Evolutionary conservation across 169 alveolate genomes (phyloP).

Genomic region (Ichthyophthirius multifiliis): DNA sequence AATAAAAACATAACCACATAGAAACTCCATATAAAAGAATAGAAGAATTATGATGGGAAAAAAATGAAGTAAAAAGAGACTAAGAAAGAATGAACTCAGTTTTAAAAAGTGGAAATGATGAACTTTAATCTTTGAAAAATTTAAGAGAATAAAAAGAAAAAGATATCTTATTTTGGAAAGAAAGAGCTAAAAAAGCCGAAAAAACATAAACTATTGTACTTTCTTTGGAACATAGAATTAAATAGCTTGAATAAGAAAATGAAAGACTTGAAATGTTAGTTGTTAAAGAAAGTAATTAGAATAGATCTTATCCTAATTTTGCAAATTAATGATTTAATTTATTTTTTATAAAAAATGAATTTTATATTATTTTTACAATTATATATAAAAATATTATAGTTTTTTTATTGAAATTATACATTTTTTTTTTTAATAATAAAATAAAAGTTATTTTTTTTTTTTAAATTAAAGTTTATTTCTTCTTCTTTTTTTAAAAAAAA

Average conservation of each 20-base stretch:
- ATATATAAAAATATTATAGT: no score
- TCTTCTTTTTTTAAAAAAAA: no score
- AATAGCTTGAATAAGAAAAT: background rate
- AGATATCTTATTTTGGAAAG: constrained; percentile 1
- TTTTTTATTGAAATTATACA: no score
- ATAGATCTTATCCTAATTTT: no score
- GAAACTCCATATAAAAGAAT: constrained; percentile 9
- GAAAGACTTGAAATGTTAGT: background rate
- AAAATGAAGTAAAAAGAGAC: constrained; percentile 5
- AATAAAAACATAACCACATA: no score
- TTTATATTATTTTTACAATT: no score
- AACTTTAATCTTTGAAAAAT: background rate
- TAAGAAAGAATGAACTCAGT: background rate
- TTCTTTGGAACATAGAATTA: constrained; percentile 8
- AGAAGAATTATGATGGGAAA: background rate
- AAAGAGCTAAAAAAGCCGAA: constrained; percentile 13
- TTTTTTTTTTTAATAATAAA: no score
- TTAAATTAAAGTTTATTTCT: no score
- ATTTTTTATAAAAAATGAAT: no score
- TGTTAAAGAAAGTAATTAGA: constrained; percentile 1
- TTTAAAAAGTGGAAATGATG: background rate
- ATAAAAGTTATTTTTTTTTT: no score
- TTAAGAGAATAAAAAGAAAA: background rate
- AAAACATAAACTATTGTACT: constrained; percentile 1
- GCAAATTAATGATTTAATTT: no score